Conservation (phyloP, 2,329 filamentous ascomycete species). For the Diaporthe citriasiana region DNA sequence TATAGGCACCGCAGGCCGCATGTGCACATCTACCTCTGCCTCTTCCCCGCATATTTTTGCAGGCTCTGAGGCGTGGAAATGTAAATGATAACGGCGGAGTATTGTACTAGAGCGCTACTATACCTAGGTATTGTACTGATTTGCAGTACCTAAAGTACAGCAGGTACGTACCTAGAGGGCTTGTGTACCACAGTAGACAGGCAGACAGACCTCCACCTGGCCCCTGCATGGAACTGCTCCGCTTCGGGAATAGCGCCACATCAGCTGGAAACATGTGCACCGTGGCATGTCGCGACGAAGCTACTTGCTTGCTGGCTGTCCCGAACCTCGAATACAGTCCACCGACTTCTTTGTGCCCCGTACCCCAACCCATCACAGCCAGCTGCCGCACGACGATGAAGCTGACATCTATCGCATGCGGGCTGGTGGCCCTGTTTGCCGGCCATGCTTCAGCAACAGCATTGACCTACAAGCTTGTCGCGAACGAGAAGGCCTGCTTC, state of each 20-base stretch:
- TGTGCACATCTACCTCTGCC: background rate
- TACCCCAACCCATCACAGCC: slow-evolving; percentile 50
- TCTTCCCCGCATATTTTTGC: background rate
- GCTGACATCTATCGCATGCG: slow-evolving; percentile 71
- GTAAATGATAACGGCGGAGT: background rate
- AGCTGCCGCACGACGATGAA: slow-evolving; percentile 71
- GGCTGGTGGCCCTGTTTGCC: slow-evolving; percentile 79
- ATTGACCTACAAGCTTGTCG: slow-evolving; percentile 90
- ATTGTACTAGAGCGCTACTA: background rate
- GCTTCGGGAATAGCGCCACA: slow-evolving; percentile 7
- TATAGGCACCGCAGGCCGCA: background rate
- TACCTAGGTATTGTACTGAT: background rate
- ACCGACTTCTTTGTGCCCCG: slow-evolving; percentile 47
- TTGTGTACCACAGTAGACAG: too few relatives aligned
- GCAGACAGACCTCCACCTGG: slow-evolving; percentile 10
- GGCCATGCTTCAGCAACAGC: slow-evolving; percentile 87
- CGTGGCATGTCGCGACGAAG: slow-evolving; percentile 31
- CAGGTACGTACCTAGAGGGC: background rate
- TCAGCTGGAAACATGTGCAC: slow-evolving; percentile 27
- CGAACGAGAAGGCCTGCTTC: slow-evolving; percentile 97
- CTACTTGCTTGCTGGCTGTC: slow-evolving; percentile 35
- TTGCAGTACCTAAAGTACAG: background rate
- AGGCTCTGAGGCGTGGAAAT: background rate
- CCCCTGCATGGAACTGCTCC: slow-evolving; percentile 12
- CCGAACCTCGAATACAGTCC: background rate